A percentile compares a stretch with the other conserved stretches of the same genome.
phyloP scores from a whole-genome alignment of 2,329 filamentous ascomycete genomes.

The Penicillium sp. region DNA sequence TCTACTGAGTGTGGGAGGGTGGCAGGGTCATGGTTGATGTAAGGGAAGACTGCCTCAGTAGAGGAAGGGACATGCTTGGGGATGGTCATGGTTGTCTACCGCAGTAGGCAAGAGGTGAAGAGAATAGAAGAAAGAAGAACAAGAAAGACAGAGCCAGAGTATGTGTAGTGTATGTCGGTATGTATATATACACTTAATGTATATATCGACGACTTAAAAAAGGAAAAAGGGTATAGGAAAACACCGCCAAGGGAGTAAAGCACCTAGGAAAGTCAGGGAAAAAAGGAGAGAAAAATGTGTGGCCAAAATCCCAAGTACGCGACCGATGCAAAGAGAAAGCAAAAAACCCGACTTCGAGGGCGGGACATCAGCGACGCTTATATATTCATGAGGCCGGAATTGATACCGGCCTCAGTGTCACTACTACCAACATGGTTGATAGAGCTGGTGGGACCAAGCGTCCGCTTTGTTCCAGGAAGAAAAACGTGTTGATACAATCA shows the following conservation, averaged over 20 bases:
- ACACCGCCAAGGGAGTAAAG: slow-evolving; percentile 11
- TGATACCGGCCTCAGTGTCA: slow-evolving; percentile 40
- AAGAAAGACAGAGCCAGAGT: slow-evolving; percentile 3
- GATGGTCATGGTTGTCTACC: slow-evolving; percentile 28
- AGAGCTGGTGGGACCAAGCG: slow-evolving; percentile 12
- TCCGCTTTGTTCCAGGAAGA: slow-evolving; percentile 19
- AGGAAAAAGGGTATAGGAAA: background rate
- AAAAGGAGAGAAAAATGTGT: slow-evolving; percentile 15
- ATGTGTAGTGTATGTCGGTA: background rate
- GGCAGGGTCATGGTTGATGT: slow-evolving; percentile 41
- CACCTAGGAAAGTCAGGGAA: slow-evolving; percentile 14
- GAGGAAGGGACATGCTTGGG: slow-evolving; percentile 30
- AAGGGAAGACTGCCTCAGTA: slow-evolving; percentile 40
- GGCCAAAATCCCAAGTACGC: slow-evolving; percentile 5
- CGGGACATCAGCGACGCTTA: slow-evolving; percentile 36
- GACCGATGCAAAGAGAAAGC: slow-evolving; percentile 16
- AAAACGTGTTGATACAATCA: slow-evolving; percentile 16
- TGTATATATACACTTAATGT: background rate
- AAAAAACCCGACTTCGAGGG: slow-evolving; percentile 19
- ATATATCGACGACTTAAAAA: background rate
- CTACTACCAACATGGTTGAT: slow-evolving; percentile 12
- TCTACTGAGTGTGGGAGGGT: slow-evolving; percentile 39
- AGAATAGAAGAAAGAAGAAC: background rate
- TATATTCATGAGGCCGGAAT: slow-evolving; percentile 44
- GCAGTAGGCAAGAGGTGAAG: background rate